Percentiles rank a stretch among this genome's conserved stretches.
phyloP scores from a whole-genome alignment of 176 grass and related monocot species.

The Phyllostachys edulis region DNA sequence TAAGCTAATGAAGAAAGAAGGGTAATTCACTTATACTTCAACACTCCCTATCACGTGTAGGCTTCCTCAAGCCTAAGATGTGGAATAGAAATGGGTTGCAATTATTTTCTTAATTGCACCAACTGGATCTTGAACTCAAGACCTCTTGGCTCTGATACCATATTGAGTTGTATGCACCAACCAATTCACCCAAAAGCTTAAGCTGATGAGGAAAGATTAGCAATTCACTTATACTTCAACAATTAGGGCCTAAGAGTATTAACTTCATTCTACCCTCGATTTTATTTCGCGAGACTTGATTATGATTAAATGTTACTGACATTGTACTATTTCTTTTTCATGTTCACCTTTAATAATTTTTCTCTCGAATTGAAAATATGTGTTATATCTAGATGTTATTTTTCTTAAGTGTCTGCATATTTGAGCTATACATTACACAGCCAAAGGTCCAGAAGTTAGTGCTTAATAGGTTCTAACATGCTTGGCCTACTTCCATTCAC shows the following conservation, averaged over 20 bases:
- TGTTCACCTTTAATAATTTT: not conserved
- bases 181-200: too few relatives aligned
- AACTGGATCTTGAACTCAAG: too few relatives aligned
- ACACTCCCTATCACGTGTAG: too few relatives aligned
- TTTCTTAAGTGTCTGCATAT: not conserved
- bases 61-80: too few relatives aligned
- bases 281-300: not conserved
- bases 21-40: too few relatives aligned
- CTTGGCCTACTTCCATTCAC: not conserved
- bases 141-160: too few relatives aligned
- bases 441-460: not conserved
- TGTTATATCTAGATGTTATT: not conserved
- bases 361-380: not conserved
- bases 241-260: not conserved
- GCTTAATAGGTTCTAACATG: not conserved
- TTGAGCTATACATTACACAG: not conserved
- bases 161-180: too few relatives aligned
- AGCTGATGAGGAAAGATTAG: too few relatives aligned
- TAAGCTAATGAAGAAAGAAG: too few relatives aligned
- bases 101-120: too few relatives aligned
- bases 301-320: not conserved
- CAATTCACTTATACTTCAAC: too few relatives aligned
- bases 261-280: not conserved
- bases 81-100: too few relatives aligned
- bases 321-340: not conserved